Evolutionary conservation across 2,329 filamentous ascomycete species (phyloP).

Genomic region (Fusarium succisae): DNA sequence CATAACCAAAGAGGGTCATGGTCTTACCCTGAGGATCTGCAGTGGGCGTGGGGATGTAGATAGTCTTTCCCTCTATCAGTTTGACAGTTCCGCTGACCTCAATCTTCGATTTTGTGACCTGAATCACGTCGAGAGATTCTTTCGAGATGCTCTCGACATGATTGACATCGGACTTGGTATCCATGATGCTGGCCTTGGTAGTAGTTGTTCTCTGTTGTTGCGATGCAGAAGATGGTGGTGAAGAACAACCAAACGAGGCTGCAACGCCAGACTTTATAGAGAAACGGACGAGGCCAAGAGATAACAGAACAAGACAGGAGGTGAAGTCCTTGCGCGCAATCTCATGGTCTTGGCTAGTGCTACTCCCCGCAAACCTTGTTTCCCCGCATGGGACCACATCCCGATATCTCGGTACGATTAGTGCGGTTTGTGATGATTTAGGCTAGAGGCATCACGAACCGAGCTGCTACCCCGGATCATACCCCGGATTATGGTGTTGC

Average conservation of each 20-base stretch:
- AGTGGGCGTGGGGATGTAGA: constrained; percentile 34
- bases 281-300: constrained; percentile 1
- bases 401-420: constrained; percentile 19
- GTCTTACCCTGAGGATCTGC: constrained; percentile 24
- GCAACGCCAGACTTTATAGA: constrained; percentile 16
- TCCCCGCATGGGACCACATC: constrained; percentile 32
- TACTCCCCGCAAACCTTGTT: constrained; percentile 19
- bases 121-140: constrained; percentile 29
- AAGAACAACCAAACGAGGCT: background rate
- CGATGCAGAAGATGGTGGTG: constrained; percentile 1
- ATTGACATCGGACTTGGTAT: constrained; percentile 25
- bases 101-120: constrained; percentile 28
- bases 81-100: constrained; percentile 35
- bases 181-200: constrained; percentile 17
- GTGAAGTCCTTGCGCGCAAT: background rate
- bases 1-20: background rate
- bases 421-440: background rate
- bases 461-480: constrained; percentile 17
- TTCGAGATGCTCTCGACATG: constrained; percentile 33
- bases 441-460: constrained; percentile 26
- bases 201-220: background rate
- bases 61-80: constrained; percentile 22
- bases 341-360: constrained; percentile 14
- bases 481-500: constrained; percentile 14
- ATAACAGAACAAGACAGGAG: constrained; percentile 1